Base-by-base conservation (phyloP, 2,329 filamentous ascomycete species). In the Colletotrichum australisinense region DNA sequence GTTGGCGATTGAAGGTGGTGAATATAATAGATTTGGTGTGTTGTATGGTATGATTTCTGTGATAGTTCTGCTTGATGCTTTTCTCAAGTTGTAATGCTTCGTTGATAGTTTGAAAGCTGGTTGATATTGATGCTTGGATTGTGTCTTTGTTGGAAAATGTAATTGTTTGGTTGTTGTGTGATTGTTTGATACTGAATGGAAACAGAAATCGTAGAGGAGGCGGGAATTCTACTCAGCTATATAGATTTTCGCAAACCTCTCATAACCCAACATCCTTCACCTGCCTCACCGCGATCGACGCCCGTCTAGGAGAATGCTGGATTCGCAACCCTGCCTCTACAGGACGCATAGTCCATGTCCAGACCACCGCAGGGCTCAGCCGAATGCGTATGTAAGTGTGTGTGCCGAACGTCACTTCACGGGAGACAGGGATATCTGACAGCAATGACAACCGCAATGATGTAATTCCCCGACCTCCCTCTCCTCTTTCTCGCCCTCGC, bases 141-240 rank as follows among this genome's bases (percentile, higher is more conserved):
- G 19, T 2, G 14, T 42, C 35, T 42, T 19, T 46, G 42, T 19
- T 19, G 19, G 19, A 19, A n/a, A 7, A 0, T 46, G 8, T n/a
- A 9, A 19, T 49, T 49, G 19, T n/a, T 49, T 9, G 0, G 2
- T n/a, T 9, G 0, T 22, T 49, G 42, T n/a, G 8, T 49, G 8
- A 22, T 22, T 7, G 7, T 4, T n/a, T 49, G 42, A n/a, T n/a
- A 7, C 6, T n/a, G 19, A 1, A 1, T 12, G 8, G 1, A 12
- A 12, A 32, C 11, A 35, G 9, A 4, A 0, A 0, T 0, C 7
- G 1, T 2, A 0, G 1, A 4, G 8, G 3, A 9, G 19, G 42
- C 4, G 42, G 42, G 42, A 22, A 49, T 49, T 49, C 42, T 22
- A 2, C 1, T 9, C 42, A 22, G 1, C 42, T 49, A 49, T 9